Evolutionary conservation across 164 flowering plant species (phyloP), one percentile per base, ranked within the genome.

Genomic region (Annona squamosa): DNA sequence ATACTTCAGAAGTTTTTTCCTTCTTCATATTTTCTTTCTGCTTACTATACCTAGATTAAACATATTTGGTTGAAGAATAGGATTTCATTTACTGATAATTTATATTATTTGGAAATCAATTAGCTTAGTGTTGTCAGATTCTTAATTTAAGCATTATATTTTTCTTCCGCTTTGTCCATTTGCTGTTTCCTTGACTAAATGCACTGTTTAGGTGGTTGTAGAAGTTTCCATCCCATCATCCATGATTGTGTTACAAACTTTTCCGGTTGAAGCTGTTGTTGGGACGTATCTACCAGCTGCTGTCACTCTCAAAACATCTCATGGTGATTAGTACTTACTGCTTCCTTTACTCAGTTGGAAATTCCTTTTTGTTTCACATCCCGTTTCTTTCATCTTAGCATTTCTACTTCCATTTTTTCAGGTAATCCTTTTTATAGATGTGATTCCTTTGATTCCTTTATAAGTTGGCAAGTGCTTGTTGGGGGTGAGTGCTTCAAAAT

Each of bases 251-350:
- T 82, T 92, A 79, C 92, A 70, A 71, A 79, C 78, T 74, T 91
- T 91, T 76, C 90, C 97, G 42, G 93, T 89, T 41, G 98, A 95
- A 82, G 82, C 89, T 76, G 93, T 83, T 73, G 93, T 95, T 6
- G 97, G 92, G 76, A 84, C 96, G 68, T 73, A 90, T 83, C 88
- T 95, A 78, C 84, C 77, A 71, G 93, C 94, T 81, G 93, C 96
- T 59, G 94, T 92, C 66, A 86, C 98, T 72, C 73, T 95, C 87
- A 86, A 82, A 86, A 81, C 96, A 74, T 76, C 88, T 69, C 80
- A 82, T 80, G 99, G 98, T 91, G 73, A 73, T 62, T 68, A 37
- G 46, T 47, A 37, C 77, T 63, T 26, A 26, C 37, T 26, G 37
- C 37, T 65, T n/a, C 68, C 42, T 43, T 65, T 73, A 63, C 2